Evolutionary conservation across 306 rosid genomes (phyloP), one percentile per base, ranked within the genome.

Genomic region (Prunus padus): DNA sequence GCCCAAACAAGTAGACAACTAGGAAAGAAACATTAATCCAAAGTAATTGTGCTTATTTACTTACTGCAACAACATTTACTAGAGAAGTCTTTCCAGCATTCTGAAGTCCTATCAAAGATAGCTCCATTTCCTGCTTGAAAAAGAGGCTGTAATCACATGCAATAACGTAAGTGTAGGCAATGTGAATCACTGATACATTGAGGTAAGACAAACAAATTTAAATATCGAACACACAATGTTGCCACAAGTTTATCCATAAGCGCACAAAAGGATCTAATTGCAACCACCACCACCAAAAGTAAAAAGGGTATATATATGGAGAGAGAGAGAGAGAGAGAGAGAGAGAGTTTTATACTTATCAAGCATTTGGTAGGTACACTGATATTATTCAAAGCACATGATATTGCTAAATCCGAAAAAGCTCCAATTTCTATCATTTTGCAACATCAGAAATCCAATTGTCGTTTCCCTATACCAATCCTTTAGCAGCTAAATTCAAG

Each of bases 11-110:
- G 44, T 31, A 76, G 54, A 79, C 70, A 52, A 70, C 71, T 22
- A 31, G 45, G 69, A 61, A 57, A 6, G 22, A 31, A 14, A 44
- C 20, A 5, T 59, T 5, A 75, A 30, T 47, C 42, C 72, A 52
- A 37, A 72, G 30, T 31, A 49, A 83, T 65, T 11, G 65, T 13
- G 51, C 67, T 68, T 12, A 72, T 46, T 78, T 72, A 88, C 97
- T 87, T 81, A 92, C 94, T 59, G 97, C 96, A 51, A 92, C 86
- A 64, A 90, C 97, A 84, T 92, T 90, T 76, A 92, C 97, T 79
- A 92, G 97, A 45, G 97, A 92, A 69, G 97, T 92, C 82, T 92
- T 92, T 72, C 97, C 97, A 69, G 97, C 96, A 87, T 92, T 92
- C 79, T 90, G 97, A 77, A 92, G 97, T 49, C 97, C 97, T 50